Percentiles rank a stretch among this genome's conserved stretches.
Evolutionary conservation across 2,329 filamentous ascomycete species (phyloP).

Genomic region (Xylariales sp.): DNA sequence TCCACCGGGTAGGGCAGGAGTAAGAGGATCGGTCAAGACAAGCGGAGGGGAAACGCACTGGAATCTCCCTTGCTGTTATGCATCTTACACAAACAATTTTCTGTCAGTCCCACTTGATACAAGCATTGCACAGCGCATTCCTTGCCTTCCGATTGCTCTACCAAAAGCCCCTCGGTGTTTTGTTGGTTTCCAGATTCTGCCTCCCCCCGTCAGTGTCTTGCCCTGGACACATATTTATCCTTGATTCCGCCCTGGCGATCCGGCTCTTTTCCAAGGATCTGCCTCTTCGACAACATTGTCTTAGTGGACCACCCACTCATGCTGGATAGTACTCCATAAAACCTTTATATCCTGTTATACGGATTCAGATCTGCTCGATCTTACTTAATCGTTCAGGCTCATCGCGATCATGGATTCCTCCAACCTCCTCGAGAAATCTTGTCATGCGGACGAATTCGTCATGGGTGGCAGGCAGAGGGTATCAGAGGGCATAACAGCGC

Average conservation of each 20-base stretch:
- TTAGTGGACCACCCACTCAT: conserved; percentile 2
- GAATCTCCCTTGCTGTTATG: conserved; percentile 28
- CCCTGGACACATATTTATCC: conserved; percentile 8
- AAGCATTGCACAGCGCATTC: conserved; percentile 8
- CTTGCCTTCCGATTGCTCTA: conserved; percentile 10
- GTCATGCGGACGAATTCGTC: conserved; percentile 5
- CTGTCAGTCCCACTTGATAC: conserved; percentile 15
- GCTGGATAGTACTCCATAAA: conserved; percentile 9
- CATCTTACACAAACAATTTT: conserved; percentile 24
- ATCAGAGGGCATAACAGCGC: conserved; percentile 12
- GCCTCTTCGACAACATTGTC: conserved; percentile 3
- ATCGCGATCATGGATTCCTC: conserved; percentile 5
- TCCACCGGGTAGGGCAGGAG: conserved; percentile 19
- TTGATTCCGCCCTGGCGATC: conserved; percentile 9
- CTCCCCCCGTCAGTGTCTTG: conserved; percentile 3
- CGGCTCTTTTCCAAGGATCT: conserved; percentile 2
- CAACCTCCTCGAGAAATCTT: conserved; percentile 3
- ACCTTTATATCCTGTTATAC: conserved; percentile 3
- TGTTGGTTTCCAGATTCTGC: conserved; percentile 7
- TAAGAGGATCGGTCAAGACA: conserved; percentile 19
- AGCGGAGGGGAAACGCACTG: conserved; percentile 13
- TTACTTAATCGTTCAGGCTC: not conserved
- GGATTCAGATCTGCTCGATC: conserved; percentile 5
- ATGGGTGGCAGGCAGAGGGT: not conserved
- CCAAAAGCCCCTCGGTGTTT: conserved; percentile 9